phyloP scores from a whole-genome alignment of 805 yeast genomes.

The Barnettozyma siamensis region DNA sequence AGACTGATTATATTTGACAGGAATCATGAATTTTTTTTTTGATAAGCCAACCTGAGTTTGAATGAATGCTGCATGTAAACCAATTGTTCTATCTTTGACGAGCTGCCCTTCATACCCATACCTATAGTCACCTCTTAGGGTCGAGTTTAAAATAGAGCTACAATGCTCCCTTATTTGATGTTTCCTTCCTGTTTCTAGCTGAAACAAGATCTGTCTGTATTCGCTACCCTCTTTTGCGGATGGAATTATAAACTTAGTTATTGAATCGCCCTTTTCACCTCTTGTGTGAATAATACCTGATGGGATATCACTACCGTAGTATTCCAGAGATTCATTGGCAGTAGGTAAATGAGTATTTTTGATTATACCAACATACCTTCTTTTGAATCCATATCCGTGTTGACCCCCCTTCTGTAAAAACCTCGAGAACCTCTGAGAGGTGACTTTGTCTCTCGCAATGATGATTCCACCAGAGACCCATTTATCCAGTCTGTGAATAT shows the following conservation, averaged over 20 bases:
- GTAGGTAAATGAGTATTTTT: slow-evolving; percentile 1
- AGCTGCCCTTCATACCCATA: slow-evolving; percentile 18
- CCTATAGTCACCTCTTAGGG: slow-evolving; percentile 28
- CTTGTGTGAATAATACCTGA: slow-evolving; percentile 6
- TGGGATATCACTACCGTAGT: neutral
- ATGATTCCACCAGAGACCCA: slow-evolving; percentile 37
- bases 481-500: slow-evolving; percentile 35
- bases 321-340: neutral
- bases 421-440: slow-evolving; percentile 29
- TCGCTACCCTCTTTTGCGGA: slow-evolving; percentile 16
- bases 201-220: slow-evolving; percentile 23
- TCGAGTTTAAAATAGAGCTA: slow-evolving; percentile 16
- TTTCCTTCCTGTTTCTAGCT: slow-evolving; percentile 34
- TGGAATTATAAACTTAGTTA: slow-evolving; percentile 15
- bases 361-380: slow-evolving; percentile 32
- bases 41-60: slow-evolving; percentile 27
- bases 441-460: slow-evolving; percentile 28
- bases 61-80: slow-evolving; percentile 33
- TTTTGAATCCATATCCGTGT: slow-evolving; percentile 28
- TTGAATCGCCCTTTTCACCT: slow-evolving; percentile 3
- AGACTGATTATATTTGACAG: slow-evolving; percentile 11
- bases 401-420: slow-evolving; percentile 31
- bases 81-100: slow-evolving; percentile 20
- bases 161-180: slow-evolving; percentile 36
- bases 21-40: slow-evolving; percentile 5